Conservation (phyloP, 2,329 filamentous ascomycete species). For the Colletotrichum noveboracense region DNA sequence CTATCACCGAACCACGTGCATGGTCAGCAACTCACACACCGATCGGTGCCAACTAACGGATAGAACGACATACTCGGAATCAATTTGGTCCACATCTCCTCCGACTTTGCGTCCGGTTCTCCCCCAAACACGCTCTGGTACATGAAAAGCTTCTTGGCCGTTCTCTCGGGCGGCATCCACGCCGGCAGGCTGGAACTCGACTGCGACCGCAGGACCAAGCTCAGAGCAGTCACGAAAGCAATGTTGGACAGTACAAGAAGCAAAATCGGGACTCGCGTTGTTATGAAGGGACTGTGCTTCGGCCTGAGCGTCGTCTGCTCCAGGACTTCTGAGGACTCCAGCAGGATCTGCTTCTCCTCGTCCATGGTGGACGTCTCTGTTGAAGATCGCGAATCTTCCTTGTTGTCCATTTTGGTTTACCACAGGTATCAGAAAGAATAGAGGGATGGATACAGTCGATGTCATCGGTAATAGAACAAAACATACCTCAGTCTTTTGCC, state of each 20-base stretch:
- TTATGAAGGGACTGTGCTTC: background rate
- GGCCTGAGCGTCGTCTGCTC: background rate
- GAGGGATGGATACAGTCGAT: background rate
- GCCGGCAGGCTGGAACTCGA: background rate
- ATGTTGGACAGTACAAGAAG: background rate
- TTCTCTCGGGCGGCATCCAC: background rate
- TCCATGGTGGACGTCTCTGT: background rate
- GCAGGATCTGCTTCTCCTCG: background rate
- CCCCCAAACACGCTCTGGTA: background rate
- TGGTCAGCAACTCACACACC: background rate
- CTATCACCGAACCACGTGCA: background rate
- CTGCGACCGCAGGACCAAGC: background rate
- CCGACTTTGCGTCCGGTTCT: background rate
- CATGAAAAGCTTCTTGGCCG: background rate
- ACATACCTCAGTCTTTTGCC: background rate
- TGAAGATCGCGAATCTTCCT: background rate
- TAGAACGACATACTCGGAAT: background rate
- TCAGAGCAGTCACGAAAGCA: background rate
- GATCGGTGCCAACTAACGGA: background rate
- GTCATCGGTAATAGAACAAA: background rate
- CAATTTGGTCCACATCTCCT: background rate
- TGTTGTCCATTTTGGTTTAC: background rate
- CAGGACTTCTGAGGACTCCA: background rate
- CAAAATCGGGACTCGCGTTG: background rate
- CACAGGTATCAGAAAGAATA: background rate